A percentile compares a stretch with the other conserved stretches of the same genome.
These are phyloP conservation scores for Rosa lucieae DNA, from an alignment of 306 rosid species.

Conservation along the genomic window DNA sequence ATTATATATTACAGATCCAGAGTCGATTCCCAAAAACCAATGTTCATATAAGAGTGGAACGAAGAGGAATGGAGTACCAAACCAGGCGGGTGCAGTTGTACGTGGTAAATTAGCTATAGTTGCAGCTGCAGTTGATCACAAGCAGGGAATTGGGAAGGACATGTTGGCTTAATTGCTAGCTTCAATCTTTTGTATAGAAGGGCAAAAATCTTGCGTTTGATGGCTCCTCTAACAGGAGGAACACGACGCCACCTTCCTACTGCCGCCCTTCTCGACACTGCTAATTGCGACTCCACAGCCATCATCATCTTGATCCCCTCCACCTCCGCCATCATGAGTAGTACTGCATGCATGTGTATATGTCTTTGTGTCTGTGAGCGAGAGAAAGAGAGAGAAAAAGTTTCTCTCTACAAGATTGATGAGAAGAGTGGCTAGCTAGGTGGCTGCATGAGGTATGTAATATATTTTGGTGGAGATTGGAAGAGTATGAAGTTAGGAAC, in stretches of 20 bases:
- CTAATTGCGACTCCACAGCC: background rate
- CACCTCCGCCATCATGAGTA: background rate
- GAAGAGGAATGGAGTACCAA: background rate
- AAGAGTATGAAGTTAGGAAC: background rate
- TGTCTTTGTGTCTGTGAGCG: background rate
- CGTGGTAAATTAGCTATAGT: background rate
- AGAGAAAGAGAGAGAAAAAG: background rate
- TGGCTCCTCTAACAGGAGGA: constrained; percentile 38
- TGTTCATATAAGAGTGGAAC: background rate
- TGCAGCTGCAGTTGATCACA: background rate
- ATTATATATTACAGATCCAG: background rate
- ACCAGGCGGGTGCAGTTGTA: background rate
- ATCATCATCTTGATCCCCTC: constrained; percentile 27
- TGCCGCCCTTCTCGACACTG: background rate
- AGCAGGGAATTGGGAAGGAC: constrained; percentile 14
- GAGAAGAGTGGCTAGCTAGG: background rate
- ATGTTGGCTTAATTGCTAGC: constrained; percentile 16
- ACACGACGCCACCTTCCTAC: constrained; percentile 1
- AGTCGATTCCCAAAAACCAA: background rate
- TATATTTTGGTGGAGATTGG: background rate
- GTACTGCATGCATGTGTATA: background rate
- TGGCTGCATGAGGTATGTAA: background rate
- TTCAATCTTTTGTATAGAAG: constrained; percentile 29
- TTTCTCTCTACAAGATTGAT: background rate
- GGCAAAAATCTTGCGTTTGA: constrained; percentile 44